Conservation (phyloP, 2,329 filamentous ascomycete genomes). For the Aspergillus hiratsukae region DNA sequence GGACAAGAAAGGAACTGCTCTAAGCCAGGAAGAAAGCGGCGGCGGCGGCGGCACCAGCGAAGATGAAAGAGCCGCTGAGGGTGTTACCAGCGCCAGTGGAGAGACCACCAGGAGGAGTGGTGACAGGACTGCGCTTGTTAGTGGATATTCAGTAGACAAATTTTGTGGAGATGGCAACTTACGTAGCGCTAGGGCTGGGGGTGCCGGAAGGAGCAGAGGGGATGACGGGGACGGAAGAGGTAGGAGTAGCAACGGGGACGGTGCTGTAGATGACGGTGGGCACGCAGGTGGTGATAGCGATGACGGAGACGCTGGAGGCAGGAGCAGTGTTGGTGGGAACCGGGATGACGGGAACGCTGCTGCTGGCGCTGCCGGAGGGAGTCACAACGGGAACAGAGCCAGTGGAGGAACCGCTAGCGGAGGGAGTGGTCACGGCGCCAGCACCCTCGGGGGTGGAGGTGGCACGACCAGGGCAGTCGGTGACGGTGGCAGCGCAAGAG, state of each 20-base stretch:
- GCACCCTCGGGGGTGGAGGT: constrained; percentile 22
- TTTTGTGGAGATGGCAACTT: constrained; percentile 5
- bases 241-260: constrained; percentile 9
- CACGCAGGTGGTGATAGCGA: constrained; percentile 29
- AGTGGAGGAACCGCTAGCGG: constrained; percentile 8
- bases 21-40: constrained; percentile 32
- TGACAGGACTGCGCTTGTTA: constrained; percentile 9
- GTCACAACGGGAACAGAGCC: constrained; percentile 25
- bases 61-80: constrained; percentile 24
- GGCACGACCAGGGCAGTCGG: constrained; percentile 50
- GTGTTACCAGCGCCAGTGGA: constrained; percentile 30
- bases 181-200: constrained; percentile 12
- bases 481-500: constrained; percentile 57
- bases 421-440: constrained; percentile 12
- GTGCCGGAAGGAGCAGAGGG: constrained; percentile 12
- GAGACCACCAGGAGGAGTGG: constrained; percentile 13
- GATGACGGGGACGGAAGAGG: constrained; percentile 15
- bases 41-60: constrained; percentile 28
- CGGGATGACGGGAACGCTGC: constrained; percentile 16
- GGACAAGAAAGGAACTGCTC: constrained; percentile 23
- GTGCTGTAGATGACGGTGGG: constrained; percentile 30
- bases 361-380: constrained; percentile 28
- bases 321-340: constrained; percentile 10
- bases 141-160: constrained; percentile 1
- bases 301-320: constrained; percentile 20